Percentiles rank a stretch among this genome's conserved stretches.
phyloP scores from a whole-genome alignment of 352 stramenopile genomes.

The Hyaloperonospora brassicae region DNA sequence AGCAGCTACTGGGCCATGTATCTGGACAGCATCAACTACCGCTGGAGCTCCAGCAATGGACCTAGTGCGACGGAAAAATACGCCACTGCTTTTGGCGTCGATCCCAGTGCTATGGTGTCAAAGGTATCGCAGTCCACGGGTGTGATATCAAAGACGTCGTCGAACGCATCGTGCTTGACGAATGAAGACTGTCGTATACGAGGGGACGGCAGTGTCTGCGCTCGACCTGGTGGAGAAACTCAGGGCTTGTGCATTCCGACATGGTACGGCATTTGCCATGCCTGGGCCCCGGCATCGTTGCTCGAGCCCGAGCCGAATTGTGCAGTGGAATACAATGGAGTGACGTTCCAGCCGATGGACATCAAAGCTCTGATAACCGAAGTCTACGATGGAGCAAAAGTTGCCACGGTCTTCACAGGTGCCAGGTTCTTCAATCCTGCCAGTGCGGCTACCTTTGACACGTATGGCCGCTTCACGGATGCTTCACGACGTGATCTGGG shows the following conservation, averaged over 20 bases:
- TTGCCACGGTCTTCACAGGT: constrained; percentile 37
- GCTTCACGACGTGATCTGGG: constrained; percentile 38
- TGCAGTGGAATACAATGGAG: constrained; percentile 33
- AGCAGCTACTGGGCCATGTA: constrained; percentile 57
- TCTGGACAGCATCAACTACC: constrained; percentile 58
- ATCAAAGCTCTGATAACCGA: constrained; percentile 42
- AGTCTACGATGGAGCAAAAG: constrained; percentile 28
- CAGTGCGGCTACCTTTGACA: constrained; percentile 17
- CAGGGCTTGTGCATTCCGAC: constrained; percentile 32
- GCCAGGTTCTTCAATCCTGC: constrained; percentile 24
- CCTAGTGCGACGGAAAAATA: constrained; percentile 40
- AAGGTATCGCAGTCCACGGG: constrained; percentile 29
- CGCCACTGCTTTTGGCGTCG: constrained; percentile 31
- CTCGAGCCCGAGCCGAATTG: constrained; percentile 37
- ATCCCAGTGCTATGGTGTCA: constrained; percentile 33
- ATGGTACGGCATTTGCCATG: constrained; percentile 54
- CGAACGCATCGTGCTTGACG: neutral
- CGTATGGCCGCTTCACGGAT: constrained; percentile 39
- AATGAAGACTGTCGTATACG: neutral
- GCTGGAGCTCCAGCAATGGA: constrained; percentile 10
- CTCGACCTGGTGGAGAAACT: too few relatives aligned
- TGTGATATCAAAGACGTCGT: constrained; percentile 10
- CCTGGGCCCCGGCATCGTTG: constrained; percentile 35
- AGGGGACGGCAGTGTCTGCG: too few relatives aligned
- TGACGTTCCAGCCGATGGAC: constrained; percentile 43